These are phyloP conservation scores for Limtongia smithiae DNA, from an alignment of 805 yeast genomes.

Conservation along the genomic window DNA sequence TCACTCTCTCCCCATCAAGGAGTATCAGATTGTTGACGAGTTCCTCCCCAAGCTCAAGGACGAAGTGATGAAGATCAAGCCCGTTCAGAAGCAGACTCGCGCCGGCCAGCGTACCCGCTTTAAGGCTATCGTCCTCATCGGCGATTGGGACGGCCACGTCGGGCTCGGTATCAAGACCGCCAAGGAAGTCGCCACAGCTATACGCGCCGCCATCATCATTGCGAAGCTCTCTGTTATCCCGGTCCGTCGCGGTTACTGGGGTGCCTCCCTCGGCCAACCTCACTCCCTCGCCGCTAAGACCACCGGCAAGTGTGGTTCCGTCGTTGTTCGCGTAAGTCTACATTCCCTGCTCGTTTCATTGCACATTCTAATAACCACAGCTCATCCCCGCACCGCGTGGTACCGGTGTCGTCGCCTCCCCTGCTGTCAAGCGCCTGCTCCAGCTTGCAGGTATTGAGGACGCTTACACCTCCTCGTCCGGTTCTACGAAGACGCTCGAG, in stretches of 20 bases:
- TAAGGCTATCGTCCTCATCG: constrained; percentile 99
- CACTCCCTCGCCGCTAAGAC: constrained; percentile 97
- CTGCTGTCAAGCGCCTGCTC: constrained; percentile 97
- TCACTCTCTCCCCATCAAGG: constrained; percentile 99
- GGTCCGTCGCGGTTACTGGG: constrained; percentile 99
- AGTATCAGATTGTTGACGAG: constrained; percentile 96
- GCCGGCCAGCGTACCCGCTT: constrained; percentile 99
- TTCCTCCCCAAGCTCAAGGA: constrained; percentile 94
- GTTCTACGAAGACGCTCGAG: constrained; percentile 99
- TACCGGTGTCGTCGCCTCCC: constrained; percentile 99
- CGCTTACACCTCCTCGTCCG: constrained; percentile 97
- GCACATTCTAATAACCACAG: constrained; percentile 30
- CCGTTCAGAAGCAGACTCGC: constrained; percentile 99
- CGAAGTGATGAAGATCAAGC: constrained; percentile 99
- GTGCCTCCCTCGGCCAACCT: constrained; percentile 98
- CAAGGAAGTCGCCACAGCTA: constrained; percentile 99
- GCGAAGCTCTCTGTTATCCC: constrained; percentile 99
- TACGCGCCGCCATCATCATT: constrained; percentile 98
- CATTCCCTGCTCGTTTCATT: background rate
- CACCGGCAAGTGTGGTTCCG: constrained; percentile 99
- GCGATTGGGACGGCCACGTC: constrained; percentile 99
- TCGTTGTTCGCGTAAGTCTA: constrained; percentile 65
- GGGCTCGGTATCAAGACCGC: constrained; percentile 99
- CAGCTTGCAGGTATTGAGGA: constrained; percentile 99
- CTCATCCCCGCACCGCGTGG: constrained; percentile 99